Evolutionary conservation across 2,329 filamentous ascomycete genomes (phyloP).

Genomic region (Eutypa lata): DNA sequence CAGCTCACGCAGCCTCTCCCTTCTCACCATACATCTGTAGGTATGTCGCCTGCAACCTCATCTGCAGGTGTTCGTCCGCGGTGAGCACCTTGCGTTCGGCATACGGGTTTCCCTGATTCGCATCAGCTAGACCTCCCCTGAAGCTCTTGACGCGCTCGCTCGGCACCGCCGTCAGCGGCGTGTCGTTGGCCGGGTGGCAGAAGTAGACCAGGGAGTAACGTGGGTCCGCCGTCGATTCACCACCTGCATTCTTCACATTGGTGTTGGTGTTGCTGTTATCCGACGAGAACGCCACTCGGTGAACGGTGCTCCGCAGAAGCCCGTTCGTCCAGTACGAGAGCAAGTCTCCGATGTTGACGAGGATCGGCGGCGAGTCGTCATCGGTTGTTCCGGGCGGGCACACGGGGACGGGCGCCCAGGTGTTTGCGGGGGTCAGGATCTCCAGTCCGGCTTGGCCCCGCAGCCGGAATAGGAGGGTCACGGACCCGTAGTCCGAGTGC

Average conservation of each 20-base stretch:
- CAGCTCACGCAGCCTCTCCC: too few relatives aligned
- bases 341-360: conserved; percentile 73
- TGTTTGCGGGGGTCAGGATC: conserved; percentile 59
- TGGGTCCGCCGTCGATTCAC: conserved; percentile 47
- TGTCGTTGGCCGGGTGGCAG: conserved; percentile 58
- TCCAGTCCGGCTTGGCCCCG: conserved; percentile 83
- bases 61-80: conserved; percentile 61
- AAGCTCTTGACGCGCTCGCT: conserved; percentile 52
- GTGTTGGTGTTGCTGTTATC: conserved; percentile 33
- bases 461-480: conserved; percentile 80
- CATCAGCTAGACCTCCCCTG: conserved; percentile 9
- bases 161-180: conserved; percentile 55
- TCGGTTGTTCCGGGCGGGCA: conserved; percentile 55
- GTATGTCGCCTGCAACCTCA: conserved; percentile 59
- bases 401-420: conserved; percentile 66
- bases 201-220: conserved; percentile 68
- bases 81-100: conserved; percentile 58
- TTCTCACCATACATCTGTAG: conserved; percentile 49
- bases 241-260: conserved; percentile 29
- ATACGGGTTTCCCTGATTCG: conserved; percentile 36
- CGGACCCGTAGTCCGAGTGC: conserved; percentile 80
- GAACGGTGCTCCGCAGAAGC: conserved; percentile 80
- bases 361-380: conserved; percentile 64
- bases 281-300: conserved; percentile 73
- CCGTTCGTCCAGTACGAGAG: conserved; percentile 88